Conservation (phyloP, 768 basidiomycete genomes). For the Pleurotus giganteus region DNA sequence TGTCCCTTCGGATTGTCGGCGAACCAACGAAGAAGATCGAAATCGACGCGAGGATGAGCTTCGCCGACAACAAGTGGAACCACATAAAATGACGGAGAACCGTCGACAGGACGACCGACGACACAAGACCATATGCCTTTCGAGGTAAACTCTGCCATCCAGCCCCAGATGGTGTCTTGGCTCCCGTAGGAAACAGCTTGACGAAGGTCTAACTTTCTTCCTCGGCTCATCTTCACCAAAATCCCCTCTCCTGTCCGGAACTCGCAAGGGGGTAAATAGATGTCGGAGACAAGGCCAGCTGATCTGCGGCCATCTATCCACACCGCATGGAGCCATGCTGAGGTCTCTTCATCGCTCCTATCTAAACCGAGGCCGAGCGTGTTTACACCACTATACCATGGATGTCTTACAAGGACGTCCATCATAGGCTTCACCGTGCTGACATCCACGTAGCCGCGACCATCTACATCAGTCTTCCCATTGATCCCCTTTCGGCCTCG, state of each 20-base stretch:
- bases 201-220: conserved; percentile 36
- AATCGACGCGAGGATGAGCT: conserved; percentile 50
- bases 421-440: conserved; percentile 50
- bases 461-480: conserved; percentile 49
- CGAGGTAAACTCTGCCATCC: conserved; percentile 69
- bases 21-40: conserved; percentile 47
- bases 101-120: conserved; percentile 52
- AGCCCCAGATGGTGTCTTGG: conserved; percentile 40
- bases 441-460: conserved; percentile 46
- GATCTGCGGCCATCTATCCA: conserved; percentile 44
- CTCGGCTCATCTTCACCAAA: conserved; percentile 32
- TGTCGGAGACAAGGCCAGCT: conserved; percentile 70
- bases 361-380: neutral
- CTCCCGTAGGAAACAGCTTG: conserved; percentile 20
- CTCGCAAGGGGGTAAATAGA: conserved; percentile 46
- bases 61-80: conserved; percentile 54
- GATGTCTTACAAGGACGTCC: conserved; percentile 61
- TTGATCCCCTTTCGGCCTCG: conserved; percentile 21
- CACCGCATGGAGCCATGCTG: conserved; percentile 65
- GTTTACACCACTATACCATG: conserved; percentile 53
- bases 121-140: conserved; percentile 61
- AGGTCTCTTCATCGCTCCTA: conserved; percentile 8
- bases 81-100: conserved; percentile 58
- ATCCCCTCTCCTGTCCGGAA: conserved; percentile 33
- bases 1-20: conserved; percentile 48